These are phyloP conservation scores for Saturnispora zaruensis DNA, from an alignment of 805 yeast genomes.

Conservation along the genomic window DNA sequence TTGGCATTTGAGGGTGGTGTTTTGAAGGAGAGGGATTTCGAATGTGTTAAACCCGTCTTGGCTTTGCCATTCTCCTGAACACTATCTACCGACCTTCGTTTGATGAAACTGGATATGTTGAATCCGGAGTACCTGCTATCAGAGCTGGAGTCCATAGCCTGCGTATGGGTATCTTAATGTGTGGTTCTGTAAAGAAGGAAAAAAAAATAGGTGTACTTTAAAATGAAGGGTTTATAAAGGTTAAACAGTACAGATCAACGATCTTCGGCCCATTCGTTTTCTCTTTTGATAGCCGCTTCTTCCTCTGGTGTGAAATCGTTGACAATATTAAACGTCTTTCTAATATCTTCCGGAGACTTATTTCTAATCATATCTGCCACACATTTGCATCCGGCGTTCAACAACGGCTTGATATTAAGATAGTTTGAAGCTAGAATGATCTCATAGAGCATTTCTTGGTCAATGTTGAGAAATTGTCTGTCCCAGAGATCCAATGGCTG, in stretches of 20 bases:
- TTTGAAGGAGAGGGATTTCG: constrained; percentile 1
- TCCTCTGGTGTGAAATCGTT: constrained; percentile 83
- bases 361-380: constrained; percentile 82
- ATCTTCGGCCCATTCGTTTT: constrained; percentile 88
- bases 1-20: not conserved
- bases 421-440: constrained; percentile 77
- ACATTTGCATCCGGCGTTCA: constrained; percentile 72
- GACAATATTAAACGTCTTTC: constrained; percentile 71
- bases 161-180: not conserved
- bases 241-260: constrained; percentile 32
- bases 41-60: not conserved
- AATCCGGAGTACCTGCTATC: not conserved
- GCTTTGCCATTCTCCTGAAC: not conserved
- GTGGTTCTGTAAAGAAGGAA: not conserved
- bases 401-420: constrained; percentile 62
- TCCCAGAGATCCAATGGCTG: constrained; percentile 96
- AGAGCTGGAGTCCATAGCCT: not conserved
- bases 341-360: constrained; percentile 70
- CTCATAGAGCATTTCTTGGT: constrained; percentile 81
- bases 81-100: constrained; percentile 2
- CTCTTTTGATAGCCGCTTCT: constrained; percentile 80
- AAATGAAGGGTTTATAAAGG: not conserved
- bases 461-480: constrained; percentile 85
- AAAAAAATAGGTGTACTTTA: not conserved
- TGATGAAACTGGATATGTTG: not conserved